Base-by-base conservation (phyloP, 2,329 filamentous ascomycete species). In the Ophiostoma triangulosporum region DNA sequence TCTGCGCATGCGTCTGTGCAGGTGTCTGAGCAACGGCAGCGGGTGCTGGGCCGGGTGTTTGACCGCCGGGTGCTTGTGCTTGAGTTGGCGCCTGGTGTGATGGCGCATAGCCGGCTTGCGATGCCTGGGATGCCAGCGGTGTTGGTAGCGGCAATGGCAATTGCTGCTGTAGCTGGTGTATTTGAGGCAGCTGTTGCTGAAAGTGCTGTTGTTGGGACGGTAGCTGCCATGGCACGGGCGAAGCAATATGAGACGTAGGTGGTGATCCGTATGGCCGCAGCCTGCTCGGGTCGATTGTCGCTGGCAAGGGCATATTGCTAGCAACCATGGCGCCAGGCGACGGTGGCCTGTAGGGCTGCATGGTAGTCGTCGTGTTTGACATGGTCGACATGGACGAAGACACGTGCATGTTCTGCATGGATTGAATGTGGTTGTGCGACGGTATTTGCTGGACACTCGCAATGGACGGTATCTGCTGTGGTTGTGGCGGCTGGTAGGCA, bases 131-230 rank as follows among this genome's bases (percentile, higher is more conserved):
- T 8, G 48, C n/a, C 24, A 35, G 48, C 1, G 52, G 48, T n/a
- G 48, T 33, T 17, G 52, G 48, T 24, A 50, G 20, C 17, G 27
- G 48, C 50, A 50, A 36, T 45, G 35, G 38, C 46, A n/a, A 36
- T 45, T 27, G 38, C 46, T n/a, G 24, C 9, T 50, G 49, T n/a
- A 11, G n/a, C 12, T 27, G 17, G 32, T 14, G 5, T 12, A 12
- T 33, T 20, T 26, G 20, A 9, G 31, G 29, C 22, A 31, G 38
- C 14, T 9, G 31, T 7, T 15, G 51, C 15, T 11, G 32, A 14
- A 3, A 24, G 5, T 8, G 48, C n/a, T 14, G 46, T 38, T n/a
- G 26, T 50, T 35, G 38, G 11, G 46, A 33, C 36, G 40, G 53
- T 15, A 14, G 50, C 27, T 32, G 50, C 26, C n/a, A 36, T 17